A percentile compares a stretch with the other conserved stretches of the same genome.
phyloP scores from a whole-genome alignment of 345 rosid species.

The Sonneratia alba region DNA sequence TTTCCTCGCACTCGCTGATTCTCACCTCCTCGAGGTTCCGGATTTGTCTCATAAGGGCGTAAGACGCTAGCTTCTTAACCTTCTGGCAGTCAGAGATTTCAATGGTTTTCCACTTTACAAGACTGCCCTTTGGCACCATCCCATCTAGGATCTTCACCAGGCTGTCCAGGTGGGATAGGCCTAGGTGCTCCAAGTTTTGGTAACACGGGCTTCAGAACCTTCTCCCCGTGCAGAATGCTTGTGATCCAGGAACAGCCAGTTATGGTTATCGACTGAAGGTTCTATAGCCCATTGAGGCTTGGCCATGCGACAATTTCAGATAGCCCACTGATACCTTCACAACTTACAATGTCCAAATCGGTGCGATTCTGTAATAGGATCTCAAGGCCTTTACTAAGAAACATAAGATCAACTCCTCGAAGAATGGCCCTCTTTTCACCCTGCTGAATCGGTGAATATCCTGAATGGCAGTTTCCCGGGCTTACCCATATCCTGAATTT shows the following conservation, averaged over 20 bases:
- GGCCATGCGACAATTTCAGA: slow-evolving; percentile 14
- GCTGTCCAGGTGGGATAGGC: slow-evolving; percentile 13
- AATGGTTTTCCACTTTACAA: slow-evolving; percentile 15
- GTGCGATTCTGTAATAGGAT: slow-evolving; percentile 15
- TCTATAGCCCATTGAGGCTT: slow-evolving; percentile 13
- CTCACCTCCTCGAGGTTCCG: slow-evolving; percentile 24
- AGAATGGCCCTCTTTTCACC: slow-evolving; percentile 26
- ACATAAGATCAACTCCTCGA: slow-evolving; percentile 26
- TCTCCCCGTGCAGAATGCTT: slow-evolving; percentile 18
- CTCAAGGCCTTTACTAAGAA: slow-evolving; percentile 15
- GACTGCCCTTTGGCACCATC: slow-evolving; percentile 20
- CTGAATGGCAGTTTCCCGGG: slow-evolving; percentile 14
- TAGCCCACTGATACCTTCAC: slow-evolving; percentile 19
- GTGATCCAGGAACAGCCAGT: slow-evolving; percentile 22
- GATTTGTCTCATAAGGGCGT: slow-evolving; percentile 17
- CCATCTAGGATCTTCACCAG: slow-evolving; percentile 16
- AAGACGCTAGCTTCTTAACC: slow-evolving; percentile 18
- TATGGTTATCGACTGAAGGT: slow-evolving; percentile 16
- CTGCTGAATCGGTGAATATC: slow-evolving; percentile 15
- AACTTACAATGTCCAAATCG: slow-evolving; percentile 21
- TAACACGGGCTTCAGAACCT: slow-evolving; percentile 13
- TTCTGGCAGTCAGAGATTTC: slow-evolving; percentile 20
- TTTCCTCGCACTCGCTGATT: slow-evolving; percentile 16
- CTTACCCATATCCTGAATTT: slow-evolving; percentile 23
- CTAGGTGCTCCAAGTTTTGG: slow-evolving; percentile 22